Evolutionary conservation across 306 rosid genomes (phyloP), one percentile per base, ranked within the genome.

Genomic region (Prunus fruticosa): DNA sequence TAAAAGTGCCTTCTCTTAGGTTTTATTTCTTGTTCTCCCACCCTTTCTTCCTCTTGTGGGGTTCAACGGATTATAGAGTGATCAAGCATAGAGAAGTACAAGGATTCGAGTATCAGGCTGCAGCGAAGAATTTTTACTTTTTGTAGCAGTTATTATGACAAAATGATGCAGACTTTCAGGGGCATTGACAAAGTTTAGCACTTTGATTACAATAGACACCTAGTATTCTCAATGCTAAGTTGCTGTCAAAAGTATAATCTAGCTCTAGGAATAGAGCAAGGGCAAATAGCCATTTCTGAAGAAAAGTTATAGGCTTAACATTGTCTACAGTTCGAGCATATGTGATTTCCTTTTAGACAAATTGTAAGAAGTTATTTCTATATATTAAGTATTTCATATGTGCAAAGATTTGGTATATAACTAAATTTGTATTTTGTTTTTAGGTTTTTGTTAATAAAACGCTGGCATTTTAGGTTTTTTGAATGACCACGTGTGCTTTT

Each of bases 11-110:
- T 5, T 80, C 22, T 67, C 14, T 12, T 60, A 12, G 45, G n/a
- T 62, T 62, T 62, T 62, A 27, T 3, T 15, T 62, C 8, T 30
- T 57, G 34, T 64, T 70, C 18, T 23, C 52, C 28, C 2, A 2
- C 32, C 14, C 6, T 5, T 23, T 62, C 46, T 16, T 23, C 66
- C 45, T 34, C 13, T 15, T n/a, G 11, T 20, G 23, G 77, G 46
- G 61, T 50, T 81, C 8, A 28, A 62, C 14, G 6, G 30, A 41
- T 22, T 61, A 34, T 68, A 64, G 65, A 23, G 18, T 45, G 73
- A 25, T 49, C 61, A 69, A 23, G 47, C 65, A 61, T 73, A 73
- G 86, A 78, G 78, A 69, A 3, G 51, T 28, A 22, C 28, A 38
- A 32, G 45, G 70, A 30, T 75, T 66, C 56, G 13, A 32, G 47